phyloP scores from a whole-genome alignment of 345 rosid species.

The Chamaenerion angustifolium region DNA sequence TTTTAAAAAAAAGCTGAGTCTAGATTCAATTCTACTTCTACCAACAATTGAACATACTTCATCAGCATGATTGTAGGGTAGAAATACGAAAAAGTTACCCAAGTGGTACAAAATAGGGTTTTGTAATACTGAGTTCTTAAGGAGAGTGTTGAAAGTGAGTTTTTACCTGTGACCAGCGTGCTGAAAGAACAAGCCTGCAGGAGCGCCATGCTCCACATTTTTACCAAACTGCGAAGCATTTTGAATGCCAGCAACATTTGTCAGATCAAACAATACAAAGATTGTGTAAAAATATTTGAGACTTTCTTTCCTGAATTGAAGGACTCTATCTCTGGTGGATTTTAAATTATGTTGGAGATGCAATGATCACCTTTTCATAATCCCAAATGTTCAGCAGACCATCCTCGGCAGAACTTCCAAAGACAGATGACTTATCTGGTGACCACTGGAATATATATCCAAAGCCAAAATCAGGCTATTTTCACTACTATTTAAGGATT shows the following conservation, averaged over 20 bases:
- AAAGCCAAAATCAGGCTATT: background rate
- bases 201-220: slow-evolving; percentile 26
- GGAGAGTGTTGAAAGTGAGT: background rate
- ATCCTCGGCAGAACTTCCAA: slow-evolving; percentile 97
- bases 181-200: slow-evolving; percentile 56
- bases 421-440: slow-evolving; percentile 78
- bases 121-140: background rate
- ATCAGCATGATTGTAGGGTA: no score
- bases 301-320: no score
- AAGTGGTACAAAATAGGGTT: no score
- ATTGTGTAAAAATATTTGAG: no score
- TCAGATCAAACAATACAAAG: no score
- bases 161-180: slow-evolving; percentile 62
- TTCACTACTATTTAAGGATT: background rate
- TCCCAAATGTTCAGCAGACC: slow-evolving; percentile 94
- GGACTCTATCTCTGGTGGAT: no score
- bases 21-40: no score
- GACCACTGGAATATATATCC: slow-evolving; percentile 52
- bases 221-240: slow-evolving; percentile 30
- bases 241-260: no score
- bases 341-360: background rate
- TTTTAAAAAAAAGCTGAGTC: no score
- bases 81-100: no score
- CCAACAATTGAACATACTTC: no score
- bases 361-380: slow-evolving; percentile 50